phyloP scores from a whole-genome alignment of 139 green algal genomes.

The Chlorella sorokiniana region DNA sequence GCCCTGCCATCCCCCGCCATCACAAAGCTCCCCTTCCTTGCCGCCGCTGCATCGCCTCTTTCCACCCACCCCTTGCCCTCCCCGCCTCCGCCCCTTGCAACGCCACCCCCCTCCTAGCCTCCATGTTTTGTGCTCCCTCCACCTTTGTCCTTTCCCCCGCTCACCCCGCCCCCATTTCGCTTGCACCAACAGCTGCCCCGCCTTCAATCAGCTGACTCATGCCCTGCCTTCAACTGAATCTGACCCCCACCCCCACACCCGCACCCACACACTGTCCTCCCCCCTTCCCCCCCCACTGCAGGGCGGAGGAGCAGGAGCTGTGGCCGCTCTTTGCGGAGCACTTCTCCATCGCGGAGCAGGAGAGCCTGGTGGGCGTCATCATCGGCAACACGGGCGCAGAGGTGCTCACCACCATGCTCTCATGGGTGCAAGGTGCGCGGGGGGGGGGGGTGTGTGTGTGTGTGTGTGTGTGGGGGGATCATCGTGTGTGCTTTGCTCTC shows the following conservation, averaged over 20 bases:
- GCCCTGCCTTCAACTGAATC: constrained; percentile 79
- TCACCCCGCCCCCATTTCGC: no score
- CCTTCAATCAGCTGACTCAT: constrained; percentile 78
- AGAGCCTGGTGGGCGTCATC: constrained; percentile 90
- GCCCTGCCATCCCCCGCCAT: no score
- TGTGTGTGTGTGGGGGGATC: no score
- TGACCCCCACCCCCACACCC: no score
- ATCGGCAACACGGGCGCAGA: constrained; percentile 93
- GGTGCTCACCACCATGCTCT: constrained; percentile 93
- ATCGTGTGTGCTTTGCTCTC: neutral
- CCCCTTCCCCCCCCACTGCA: neutral
- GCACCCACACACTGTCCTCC: constrained; percentile 46
- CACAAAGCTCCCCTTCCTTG: no score
- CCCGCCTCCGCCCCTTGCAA: no score
- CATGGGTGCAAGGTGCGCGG: constrained; percentile 82
- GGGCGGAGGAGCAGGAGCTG: constrained; percentile 92
- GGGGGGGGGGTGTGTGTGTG: neutral
- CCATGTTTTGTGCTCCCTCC: no score
- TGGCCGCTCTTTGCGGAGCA: constrained; percentile 95
- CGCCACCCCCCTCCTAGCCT: no score
- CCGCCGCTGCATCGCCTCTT: no score
- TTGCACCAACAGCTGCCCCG: no score
- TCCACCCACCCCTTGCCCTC: no score
- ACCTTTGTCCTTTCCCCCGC: no score
- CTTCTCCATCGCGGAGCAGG: constrained; percentile 92